Percentiles rank a stretch among this genome's conserved stretches.
These are phyloP conservation scores for Syzygium aqueum DNA, from an alignment of 345 rosid genomes.

Conservation along the genomic window DNA sequence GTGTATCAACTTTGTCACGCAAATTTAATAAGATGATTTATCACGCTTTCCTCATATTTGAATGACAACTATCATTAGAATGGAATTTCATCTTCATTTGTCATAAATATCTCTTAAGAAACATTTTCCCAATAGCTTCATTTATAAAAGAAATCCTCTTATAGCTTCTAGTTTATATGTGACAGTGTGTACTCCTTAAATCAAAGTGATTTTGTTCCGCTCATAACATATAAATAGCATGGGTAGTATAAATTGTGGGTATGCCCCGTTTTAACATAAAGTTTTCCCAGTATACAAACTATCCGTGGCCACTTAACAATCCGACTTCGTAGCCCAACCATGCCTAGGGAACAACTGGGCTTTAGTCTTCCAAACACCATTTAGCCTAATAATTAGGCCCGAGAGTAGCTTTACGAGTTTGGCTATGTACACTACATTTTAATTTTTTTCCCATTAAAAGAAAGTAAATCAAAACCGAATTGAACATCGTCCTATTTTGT, in stretches of 20 bases:
- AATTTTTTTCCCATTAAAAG: neutral
- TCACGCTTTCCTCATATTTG: too few relatives aligned
- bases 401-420: neutral
- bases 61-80: too few relatives aligned
- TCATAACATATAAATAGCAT: neutral
- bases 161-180: too few relatives aligned
- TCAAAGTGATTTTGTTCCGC: neutral
- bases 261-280: neutral
- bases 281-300: neutral
- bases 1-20: too few relatives aligned
- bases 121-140: too few relatives aligned
- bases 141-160: neutral
- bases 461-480: neutral
- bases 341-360: neutral
- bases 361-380: neutral
- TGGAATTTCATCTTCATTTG: too few relatives aligned
- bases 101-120: too few relatives aligned
- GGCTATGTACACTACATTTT: neutral
- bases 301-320: neutral
- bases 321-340: neutral
- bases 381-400: neutral
- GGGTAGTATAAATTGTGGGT: neutral
- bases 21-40: too few relatives aligned
- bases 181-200: neutral
- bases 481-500: too few relatives aligned